A percentile compares a stretch with the other conserved stretches of the same genome.
Conservation (phyloP, 202 grass and related monocot species). For the Tripidium arundinaceum region DNA sequence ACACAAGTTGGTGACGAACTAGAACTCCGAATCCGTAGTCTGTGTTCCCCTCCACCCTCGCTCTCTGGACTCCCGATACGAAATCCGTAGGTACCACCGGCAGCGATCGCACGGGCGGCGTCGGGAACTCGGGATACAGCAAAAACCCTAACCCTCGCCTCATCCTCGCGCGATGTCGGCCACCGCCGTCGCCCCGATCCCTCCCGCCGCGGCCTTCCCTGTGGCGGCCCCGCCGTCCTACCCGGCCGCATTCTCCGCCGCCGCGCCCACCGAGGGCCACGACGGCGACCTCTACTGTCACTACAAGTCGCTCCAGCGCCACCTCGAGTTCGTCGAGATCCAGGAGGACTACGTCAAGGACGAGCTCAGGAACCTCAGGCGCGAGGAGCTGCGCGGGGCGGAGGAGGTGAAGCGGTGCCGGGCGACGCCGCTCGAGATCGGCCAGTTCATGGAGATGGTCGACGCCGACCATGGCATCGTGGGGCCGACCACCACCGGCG, state of each 20-base stretch:
- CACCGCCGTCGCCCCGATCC: neutral
- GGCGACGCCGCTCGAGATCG: slow-evolving; percentile 75
- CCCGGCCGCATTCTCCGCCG: neutral
- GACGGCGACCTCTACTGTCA: slow-evolving; percentile 61
- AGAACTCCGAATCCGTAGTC: neutral
- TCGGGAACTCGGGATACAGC: no score
- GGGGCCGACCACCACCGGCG: slow-evolving; percentile 56
- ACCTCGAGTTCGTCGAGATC: slow-evolving; percentile 79
- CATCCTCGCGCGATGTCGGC: neutral
- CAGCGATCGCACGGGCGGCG: neutral
- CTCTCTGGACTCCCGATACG: neutral
- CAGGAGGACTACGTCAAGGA: slow-evolving; percentile 90
- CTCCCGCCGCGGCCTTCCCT: neutral
- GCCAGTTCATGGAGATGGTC: slow-evolving; percentile 92
- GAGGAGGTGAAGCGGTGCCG: slow-evolving; percentile 92
- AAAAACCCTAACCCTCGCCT: neutral
- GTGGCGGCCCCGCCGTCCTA: neutral
- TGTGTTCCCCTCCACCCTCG: neutral
- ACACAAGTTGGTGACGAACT: neutral
- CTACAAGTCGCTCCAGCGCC: slow-evolving; percentile 68
- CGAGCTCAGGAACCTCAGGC: slow-evolving; percentile 82
- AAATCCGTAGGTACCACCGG: neutral
- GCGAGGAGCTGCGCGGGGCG: slow-evolving; percentile 58
- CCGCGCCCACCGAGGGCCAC: neutral
- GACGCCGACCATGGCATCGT: slow-evolving; percentile 85